phyloP scores from a whole-genome alignment of 129 eudicot species.

The Arctium lappa region DNA sequence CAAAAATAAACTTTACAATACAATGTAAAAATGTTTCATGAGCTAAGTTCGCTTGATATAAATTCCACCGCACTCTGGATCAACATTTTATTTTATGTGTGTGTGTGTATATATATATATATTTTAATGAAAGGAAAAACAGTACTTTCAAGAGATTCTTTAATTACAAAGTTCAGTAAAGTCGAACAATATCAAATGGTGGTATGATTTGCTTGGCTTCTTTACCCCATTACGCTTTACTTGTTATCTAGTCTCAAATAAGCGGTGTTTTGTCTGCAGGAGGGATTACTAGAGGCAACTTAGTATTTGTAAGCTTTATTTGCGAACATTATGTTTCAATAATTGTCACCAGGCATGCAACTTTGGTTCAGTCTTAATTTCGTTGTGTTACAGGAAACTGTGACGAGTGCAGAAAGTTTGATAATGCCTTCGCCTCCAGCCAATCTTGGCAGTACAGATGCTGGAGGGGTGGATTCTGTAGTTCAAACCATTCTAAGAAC shows the following conservation, averaged over 20 bases:
- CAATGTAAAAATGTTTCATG: no score
- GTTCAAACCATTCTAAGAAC: not conserved
- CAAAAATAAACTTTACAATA: no score
- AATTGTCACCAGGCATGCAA: not conserved
- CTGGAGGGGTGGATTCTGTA: not conserved
- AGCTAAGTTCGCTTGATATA: no score
- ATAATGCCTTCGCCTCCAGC: not conserved
- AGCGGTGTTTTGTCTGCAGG: not conserved
- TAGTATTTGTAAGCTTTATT: not conserved
- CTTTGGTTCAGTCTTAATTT: not conserved
- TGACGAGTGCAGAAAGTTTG: not conserved
- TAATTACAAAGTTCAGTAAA: not conserved
- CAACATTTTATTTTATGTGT: no score
- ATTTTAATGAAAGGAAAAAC: not conserved
- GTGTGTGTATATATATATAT: no score
- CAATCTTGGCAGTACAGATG: not conserved
- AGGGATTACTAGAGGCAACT: not conserved
- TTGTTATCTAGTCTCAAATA: not conserved
- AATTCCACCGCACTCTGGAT: not conserved
- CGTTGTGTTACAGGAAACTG: constrained; percentile 6
- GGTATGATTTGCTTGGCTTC: not conserved
- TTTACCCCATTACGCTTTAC: not conserved
- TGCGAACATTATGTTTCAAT: not conserved
- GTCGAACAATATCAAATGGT: not conserved
- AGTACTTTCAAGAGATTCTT: not conserved